Evolutionary conservation across 208 protist genomes (phyloP).

Genomic region (Wallacemonas sp.): DNA sequence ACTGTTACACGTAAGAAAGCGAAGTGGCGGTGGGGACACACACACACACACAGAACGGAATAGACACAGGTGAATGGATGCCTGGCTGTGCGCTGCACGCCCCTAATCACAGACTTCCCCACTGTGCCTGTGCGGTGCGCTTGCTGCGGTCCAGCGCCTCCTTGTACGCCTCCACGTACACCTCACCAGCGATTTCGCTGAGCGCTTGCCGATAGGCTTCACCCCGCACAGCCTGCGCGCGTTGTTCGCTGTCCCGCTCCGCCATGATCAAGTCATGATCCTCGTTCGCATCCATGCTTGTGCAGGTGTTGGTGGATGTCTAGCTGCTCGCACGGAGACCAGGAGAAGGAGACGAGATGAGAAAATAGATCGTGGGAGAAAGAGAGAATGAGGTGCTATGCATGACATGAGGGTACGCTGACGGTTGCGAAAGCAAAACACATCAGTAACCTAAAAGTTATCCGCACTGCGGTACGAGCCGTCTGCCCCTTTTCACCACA

Average conservation of each 20-base stretch:
- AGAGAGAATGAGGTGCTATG: slow-evolving; percentile 1
- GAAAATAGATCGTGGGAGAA: slow-evolving; percentile 12
- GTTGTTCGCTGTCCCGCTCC: slow-evolving; percentile 44
- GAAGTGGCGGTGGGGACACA: no score
- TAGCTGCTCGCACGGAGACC: no score
- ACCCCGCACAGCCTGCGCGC: slow-evolving; percentile 34
- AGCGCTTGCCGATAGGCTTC: slow-evolving; percentile 71
- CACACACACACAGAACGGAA: no score
- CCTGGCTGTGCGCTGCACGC: no score
- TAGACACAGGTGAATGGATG: no score
- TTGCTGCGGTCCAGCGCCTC: slow-evolving; percentile 13
- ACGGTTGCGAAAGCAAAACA: not conserved
- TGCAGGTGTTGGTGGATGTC: not conserved
- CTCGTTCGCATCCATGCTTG: not conserved
- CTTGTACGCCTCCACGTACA: slow-evolving; percentile 63
- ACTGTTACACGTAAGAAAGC: no score
- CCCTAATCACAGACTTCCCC: no score
- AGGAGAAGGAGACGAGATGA: not conserved
- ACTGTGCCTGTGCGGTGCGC: not conserved
- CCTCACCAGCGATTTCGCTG: slow-evolving; percentile 68
- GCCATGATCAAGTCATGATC: slow-evolving; percentile 69
- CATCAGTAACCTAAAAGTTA: not conserved
- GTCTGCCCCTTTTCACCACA: no score
- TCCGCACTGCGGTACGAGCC: no score
- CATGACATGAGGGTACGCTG: not conserved